These are phyloP conservation scores for Vachellia pachyceras DNA, from an alignment of 306 rosid genomes.

Conservation along the genomic window DNA sequence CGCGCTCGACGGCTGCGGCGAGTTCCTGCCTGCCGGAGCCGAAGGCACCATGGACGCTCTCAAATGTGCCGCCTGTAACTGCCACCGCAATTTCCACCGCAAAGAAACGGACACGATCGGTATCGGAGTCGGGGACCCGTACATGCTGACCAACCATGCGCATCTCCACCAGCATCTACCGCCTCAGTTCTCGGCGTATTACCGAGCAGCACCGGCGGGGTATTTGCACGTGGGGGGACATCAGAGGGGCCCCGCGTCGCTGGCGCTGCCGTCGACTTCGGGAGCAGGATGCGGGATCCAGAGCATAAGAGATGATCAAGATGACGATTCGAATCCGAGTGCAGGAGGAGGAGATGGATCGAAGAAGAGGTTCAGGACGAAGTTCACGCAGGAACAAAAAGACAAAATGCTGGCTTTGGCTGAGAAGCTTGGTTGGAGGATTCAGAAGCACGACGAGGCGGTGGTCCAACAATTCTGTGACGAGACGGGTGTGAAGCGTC, in stretches of 20 bases:
- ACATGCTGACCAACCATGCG: slow-evolving; percentile 51
- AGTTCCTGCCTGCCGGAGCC: slow-evolving; percentile 74
- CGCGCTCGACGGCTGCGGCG: slow-evolving; percentile 95
- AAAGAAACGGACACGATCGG: slow-evolving; percentile 51
- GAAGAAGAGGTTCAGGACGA: slow-evolving; percentile 75
- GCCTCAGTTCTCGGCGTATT: slow-evolving; percentile 71
- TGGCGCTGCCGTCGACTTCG: slow-evolving; percentile 89
- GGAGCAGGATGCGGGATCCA: slow-evolving; percentile 68
- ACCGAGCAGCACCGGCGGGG: slow-evolving; percentile 72
- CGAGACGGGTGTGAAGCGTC: slow-evolving; percentile 85
- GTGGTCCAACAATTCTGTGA: slow-evolving; percentile 78
- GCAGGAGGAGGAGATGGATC: slow-evolving; percentile 61
- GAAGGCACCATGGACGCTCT: slow-evolving; percentile 82
- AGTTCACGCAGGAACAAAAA: slow-evolving; percentile 83
- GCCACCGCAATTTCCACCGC: slow-evolving; percentile 98
- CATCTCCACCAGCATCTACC: slow-evolving; percentile 27
- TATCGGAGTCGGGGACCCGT: slow-evolving; percentile 39
- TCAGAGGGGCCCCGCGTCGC: slow-evolving; percentile 47
- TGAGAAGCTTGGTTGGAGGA: slow-evolving; percentile 87
- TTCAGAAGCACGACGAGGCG: slow-evolving; percentile 88
- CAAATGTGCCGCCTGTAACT: slow-evolving; percentile 95
- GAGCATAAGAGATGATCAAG: slow-evolving; percentile 73
- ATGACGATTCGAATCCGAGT: slow-evolving; percentile 78
- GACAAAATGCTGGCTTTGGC: slow-evolving; percentile 87
- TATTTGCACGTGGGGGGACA: slow-evolving; percentile 70